phyloP scores from a whole-genome alignment of 163 green algal genomes.

The Chlamydomonas reinhardtii region DNA sequence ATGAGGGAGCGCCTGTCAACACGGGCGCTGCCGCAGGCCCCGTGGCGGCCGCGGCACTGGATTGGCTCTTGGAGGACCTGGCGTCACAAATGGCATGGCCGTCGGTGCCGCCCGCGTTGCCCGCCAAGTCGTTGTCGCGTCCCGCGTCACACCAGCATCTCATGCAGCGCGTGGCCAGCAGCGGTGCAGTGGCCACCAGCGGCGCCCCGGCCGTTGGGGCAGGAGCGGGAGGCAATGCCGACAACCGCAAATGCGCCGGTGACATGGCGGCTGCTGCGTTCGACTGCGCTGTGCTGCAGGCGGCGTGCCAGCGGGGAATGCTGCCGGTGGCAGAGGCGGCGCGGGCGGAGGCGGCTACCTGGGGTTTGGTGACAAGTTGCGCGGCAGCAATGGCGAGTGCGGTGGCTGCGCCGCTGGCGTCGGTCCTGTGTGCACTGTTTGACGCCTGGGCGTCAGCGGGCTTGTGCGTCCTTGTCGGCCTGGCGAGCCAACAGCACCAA shows the following conservation, averaged over 20 bases:
- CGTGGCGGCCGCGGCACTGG: not conserved
- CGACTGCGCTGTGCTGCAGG: constrained; percentile 35
- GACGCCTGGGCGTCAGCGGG: constrained; percentile 18
- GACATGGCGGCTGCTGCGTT: not conserved
- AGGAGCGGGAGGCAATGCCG: too few relatives aligned
- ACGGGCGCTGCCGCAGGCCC: too few relatives aligned
- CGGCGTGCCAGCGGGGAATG: not conserved
- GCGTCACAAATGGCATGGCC: not conserved
- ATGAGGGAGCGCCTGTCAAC: too few relatives aligned
- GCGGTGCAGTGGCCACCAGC: too few relatives aligned
- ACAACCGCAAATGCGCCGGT: too few relatives aligned
- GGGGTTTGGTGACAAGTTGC: not conserved
- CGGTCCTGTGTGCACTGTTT: not conserved
- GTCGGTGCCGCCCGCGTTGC: not conserved
- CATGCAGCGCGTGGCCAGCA: too few relatives aligned
- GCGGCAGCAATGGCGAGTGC: not conserved
- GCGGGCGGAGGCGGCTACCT: not conserved
- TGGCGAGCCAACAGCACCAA: not conserved
- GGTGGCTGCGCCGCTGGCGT: not conserved
- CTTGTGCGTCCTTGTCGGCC: not conserved
- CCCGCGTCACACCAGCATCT: too few relatives aligned
- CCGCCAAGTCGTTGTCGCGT: not conserved
- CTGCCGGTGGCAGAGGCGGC: not conserved
- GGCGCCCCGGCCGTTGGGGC: too few relatives aligned
- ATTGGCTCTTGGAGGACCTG: constrained; percentile 13